A percentile compares a stretch with the other conserved stretches of the same genome.
phyloP scores from a whole-genome alignment of 306 rosid species.

The Nissolia schottii region DNA sequence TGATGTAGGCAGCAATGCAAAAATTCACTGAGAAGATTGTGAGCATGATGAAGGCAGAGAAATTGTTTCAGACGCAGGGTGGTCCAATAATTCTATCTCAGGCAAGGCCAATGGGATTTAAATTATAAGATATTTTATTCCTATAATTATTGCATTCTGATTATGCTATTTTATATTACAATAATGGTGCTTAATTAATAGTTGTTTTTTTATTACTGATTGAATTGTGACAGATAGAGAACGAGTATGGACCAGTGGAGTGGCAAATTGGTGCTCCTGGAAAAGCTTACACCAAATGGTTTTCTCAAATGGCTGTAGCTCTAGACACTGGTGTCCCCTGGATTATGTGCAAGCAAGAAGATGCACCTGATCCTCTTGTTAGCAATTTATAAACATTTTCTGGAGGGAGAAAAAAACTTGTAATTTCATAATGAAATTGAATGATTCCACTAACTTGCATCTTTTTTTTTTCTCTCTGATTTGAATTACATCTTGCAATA shows the following conservation, averaged over 20 bases:
- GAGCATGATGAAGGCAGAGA: slow-evolving; percentile 75
- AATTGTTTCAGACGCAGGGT: slow-evolving; percentile 77
- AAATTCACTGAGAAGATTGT: slow-evolving; percentile 77
- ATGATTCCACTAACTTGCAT: neutral
- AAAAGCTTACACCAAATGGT: slow-evolving; percentile 85
- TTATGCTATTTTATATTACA: neutral
- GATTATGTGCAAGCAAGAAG: slow-evolving; percentile 99
- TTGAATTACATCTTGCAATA: slow-evolving; percentile 26
- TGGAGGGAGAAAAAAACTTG: neutral
- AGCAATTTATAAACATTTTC: slow-evolving; percentile 11
- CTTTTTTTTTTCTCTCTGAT: neutral
- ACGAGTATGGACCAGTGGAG: slow-evolving; percentile 91
- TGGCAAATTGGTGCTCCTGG: slow-evolving; percentile 89
- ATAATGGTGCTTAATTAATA: neutral
- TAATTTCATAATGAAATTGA: neutral
- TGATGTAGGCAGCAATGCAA: slow-evolving; percentile 81
- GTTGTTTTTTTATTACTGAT: neutral
- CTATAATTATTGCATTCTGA: neutral
- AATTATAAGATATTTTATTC: neutral
- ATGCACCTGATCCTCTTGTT: slow-evolving; percentile 95
- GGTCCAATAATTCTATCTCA: slow-evolving; percentile 94
- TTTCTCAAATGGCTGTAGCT: slow-evolving; percentile 87
- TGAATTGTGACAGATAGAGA: slow-evolving; percentile 69
- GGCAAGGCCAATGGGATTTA: slow-evolving; percentile 31
- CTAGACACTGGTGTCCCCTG: slow-evolving; percentile 90